These are phyloP conservation scores for Coniferiporia sulphurascens DNA, from an alignment of 1,284 basidiomycete species.

Conservation along the genomic window DNA sequence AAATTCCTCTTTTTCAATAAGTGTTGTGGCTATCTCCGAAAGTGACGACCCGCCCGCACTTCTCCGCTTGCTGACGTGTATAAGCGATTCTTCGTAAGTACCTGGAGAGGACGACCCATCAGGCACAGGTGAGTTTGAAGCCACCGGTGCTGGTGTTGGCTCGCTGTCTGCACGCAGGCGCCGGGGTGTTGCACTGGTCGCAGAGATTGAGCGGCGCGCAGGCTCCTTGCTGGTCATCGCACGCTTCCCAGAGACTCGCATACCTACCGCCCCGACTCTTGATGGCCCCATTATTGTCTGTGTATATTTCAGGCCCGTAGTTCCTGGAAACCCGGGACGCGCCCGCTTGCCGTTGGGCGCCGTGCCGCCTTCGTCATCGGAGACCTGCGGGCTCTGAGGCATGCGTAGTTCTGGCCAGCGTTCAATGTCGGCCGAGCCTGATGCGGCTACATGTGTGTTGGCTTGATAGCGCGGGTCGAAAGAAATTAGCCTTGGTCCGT, in stretches of 20 bases:
- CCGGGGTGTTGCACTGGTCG: conserved; percentile 18
- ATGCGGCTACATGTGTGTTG: conserved; percentile 78
- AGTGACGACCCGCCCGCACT: conserved; percentile 19
- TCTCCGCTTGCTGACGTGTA: conserved; percentile 18
- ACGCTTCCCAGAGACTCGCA: conserved; percentile 60
- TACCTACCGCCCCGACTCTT: conserved; percentile 55
- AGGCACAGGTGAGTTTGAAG: conserved; percentile 1
- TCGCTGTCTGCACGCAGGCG: conserved; percentile 39
- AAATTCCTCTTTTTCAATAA: conserved; percentile 8
- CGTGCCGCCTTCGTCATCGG: conserved; percentile 50
- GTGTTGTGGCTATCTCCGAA: conserved; percentile 15
- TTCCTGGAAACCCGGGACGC: conserved; percentile 47
- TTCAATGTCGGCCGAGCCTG: conserved; percentile 71
- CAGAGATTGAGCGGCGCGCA: conserved; percentile 37
- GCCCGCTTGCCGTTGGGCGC: conserved; percentile 30
- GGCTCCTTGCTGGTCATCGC: conserved; percentile 39
- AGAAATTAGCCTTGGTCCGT: conserved; percentile 75
- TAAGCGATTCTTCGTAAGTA: conserved; percentile 13
- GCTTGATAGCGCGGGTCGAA: conserved; percentile 66
- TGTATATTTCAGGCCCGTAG: conserved; percentile 69
- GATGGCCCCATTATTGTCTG: conserved; percentile 78
- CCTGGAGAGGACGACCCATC: conserved; percentile 27
- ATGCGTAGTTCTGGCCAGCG: conserved; percentile 80
- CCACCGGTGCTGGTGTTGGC: conserved; percentile 25
- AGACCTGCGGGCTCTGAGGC: conserved; percentile 62